A percentile compares a stretch with the other conserved stretches of the same genome.
Conservation (phyloP, 2,329 filamentous ascomycete genomes). For the Phialocephala sp. region DNA sequence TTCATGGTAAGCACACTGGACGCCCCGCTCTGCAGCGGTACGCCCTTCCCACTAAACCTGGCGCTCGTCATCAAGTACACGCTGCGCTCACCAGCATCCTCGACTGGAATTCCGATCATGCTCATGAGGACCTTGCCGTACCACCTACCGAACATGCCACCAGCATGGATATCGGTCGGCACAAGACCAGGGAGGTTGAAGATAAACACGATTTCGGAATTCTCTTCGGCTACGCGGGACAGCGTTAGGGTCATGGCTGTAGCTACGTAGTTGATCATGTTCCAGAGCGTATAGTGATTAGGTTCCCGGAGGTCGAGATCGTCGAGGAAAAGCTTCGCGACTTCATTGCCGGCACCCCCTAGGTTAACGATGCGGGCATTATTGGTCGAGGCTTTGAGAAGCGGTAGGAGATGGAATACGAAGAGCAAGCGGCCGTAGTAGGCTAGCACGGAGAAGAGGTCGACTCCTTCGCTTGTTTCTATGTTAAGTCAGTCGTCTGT, state of each 20-base stretch:
- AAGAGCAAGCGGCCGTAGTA: constrained; percentile 10
- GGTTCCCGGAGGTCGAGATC: not conserved
- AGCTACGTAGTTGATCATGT: not conserved
- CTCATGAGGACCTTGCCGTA: not conserved
- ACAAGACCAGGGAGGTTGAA: not conserved
- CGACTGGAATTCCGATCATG: not conserved
- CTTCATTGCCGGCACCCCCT: not conserved
- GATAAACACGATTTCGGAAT: not conserved
- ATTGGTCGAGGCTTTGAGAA: not conserved
- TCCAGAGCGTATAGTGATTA: not conserved
- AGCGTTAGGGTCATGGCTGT: not conserved
- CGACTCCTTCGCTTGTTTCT: constrained; percentile 14
- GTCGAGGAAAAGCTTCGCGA: not conserved
- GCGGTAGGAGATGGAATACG: constrained; percentile 1
- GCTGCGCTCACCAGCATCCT: not conserved
- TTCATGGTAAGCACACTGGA: not conserved
- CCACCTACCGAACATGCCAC: not conserved
- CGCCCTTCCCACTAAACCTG: constrained; percentile 3
- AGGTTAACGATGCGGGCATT: not conserved
- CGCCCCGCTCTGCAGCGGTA: not conserved
- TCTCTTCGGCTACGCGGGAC: not conserved
- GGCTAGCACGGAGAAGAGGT: not conserved
- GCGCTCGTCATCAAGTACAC: constrained; percentile 7
- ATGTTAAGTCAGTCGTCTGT: not conserved
- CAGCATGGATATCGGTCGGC: not conserved